Conservation (phyloP, 495 filamentous ascomycete genomes). For the Chaetomium fimeti region DNA sequence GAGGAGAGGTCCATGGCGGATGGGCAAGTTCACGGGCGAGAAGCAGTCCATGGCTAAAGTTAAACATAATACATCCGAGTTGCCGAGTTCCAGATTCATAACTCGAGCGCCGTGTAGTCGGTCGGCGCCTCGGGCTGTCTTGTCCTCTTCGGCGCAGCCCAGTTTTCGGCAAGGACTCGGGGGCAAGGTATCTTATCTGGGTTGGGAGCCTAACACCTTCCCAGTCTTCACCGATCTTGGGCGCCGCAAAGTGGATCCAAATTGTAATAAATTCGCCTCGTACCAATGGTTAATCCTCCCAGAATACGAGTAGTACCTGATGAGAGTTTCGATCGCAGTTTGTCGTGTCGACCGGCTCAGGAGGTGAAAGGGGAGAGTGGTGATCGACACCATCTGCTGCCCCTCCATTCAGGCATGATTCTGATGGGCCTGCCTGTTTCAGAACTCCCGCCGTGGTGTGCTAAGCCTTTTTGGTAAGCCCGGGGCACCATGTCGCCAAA, state of each 20-base stretch:
- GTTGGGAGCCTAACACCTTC: no score
- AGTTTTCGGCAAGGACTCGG: background rate
- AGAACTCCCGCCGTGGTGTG: constrained; percentile 9
- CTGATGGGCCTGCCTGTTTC: constrained; percentile 25
- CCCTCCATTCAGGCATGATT: constrained; percentile 30
- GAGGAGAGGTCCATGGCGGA: background rate
- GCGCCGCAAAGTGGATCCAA: no score
- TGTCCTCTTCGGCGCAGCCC: background rate
- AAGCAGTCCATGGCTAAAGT: background rate
- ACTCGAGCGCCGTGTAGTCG: background rate
- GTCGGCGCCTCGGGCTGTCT: background rate
- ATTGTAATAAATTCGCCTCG: no score
- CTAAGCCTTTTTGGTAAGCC: background rate
- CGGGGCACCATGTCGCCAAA: background rate
- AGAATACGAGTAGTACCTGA: no score
- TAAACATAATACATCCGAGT: constrained; percentile 1
- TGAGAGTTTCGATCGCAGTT: background rate
- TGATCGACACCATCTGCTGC: constrained; percentile 14
- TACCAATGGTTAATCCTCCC: no score
- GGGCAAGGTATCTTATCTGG: no score
- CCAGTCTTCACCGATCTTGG: no score
- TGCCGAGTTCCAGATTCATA: constrained; percentile 13
- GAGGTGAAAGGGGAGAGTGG: background rate
- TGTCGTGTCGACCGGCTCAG: no score
- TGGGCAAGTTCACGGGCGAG: background rate